Evolutionary conservation across 2,329 filamentous ascomycete species (phyloP), one percentile per base, ranked within the genome.

Genomic region (Cercospora zeina): DNA sequence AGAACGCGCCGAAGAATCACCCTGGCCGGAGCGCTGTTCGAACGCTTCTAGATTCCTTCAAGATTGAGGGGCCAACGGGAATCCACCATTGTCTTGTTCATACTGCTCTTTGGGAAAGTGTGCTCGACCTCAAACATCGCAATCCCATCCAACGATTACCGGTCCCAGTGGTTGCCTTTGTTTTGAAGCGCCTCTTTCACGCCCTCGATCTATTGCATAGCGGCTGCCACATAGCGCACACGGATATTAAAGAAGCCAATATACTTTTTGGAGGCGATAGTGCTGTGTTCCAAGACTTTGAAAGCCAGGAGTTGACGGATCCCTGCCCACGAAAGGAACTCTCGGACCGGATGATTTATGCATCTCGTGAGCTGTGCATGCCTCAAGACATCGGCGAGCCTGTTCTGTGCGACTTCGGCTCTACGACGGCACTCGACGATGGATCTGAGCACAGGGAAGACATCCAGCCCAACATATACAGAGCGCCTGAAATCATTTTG

Each of bases 1-100:
- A 31, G 49, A 39, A 30, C 7, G 34, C 51, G 11, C 56, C 33
- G 31, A 62, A 54, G 49, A 49, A n/a, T 30, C 47, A 50, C 14
- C 47, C 47, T 4, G 47, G 47, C 24, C 47, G 47, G 1, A 50
- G 0, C 8, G 47, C 47, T 19, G 27, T 50, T 10, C 47, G 47
- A 16, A 30, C 13, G 9, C 47, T 50, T n/a, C 16, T 50, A n/a
- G 47, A 50, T 30, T 50, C 47, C 8, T 50, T 50, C 11, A 14
- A 27, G 6, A 11, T 50, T 11, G 24, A 50, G 9, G 47, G 24
- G 5, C 24, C 47, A 10, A 27, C 24, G 5, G 47, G 24, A n/a
- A 14, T 8, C 14, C 64, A 68, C 54, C 54, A 39, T 33, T 68
- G 66, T 39, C 54, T 68, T 21, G 56, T 68, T 1, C 66, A 59